phyloP scores from a whole-genome alignment of 306 rosid genomes.

The Dalbergia oliveri region DNA sequence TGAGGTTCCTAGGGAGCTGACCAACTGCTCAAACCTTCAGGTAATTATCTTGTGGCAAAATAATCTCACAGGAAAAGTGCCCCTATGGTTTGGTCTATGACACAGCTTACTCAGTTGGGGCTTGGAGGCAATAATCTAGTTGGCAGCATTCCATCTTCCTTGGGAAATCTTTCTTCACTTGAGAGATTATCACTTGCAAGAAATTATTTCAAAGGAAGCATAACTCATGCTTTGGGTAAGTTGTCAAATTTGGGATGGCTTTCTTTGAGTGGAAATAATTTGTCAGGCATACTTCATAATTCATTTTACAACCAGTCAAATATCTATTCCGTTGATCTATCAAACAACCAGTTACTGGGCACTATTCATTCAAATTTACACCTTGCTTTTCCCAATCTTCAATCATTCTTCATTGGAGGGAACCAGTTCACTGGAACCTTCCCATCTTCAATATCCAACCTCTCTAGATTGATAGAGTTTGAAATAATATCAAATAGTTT shows the following conservation, averaged over 20 bases:
- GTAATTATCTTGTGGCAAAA: not conserved
- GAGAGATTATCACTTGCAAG: not conserved
- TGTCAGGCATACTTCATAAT: conserved; percentile 37
- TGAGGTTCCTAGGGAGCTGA: conserved; percentile 25
- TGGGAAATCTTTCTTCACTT: conserved; percentile 48
- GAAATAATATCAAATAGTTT: not conserved
- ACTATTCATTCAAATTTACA: conserved; percentile 36
- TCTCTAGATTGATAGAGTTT: not conserved
- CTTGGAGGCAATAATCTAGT: conserved; percentile 14
- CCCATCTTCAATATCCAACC: conserved; percentile 37
- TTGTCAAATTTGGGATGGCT: conserved; percentile 2
- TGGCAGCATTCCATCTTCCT: conserved; percentile 44
- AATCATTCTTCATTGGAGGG: accelerated
- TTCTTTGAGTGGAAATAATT: not conserved
- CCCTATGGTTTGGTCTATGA: conserved; percentile 43
- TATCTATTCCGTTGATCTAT: not conserved
- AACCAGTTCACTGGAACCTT: conserved; percentile 35
- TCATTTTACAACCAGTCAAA: conserved; percentile 49
- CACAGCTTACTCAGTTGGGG: not conserved
- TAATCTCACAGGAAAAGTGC: conserved; percentile 32
- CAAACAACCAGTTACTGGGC: not conserved
- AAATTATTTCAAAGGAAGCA: conserved; percentile 44
- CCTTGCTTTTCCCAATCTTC: conserved; percentile 34
- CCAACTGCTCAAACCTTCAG: conserved; percentile 31
- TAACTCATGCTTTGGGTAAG: conserved; percentile 41